A percentile compares a stretch with the other conserved stretches of the same genome.
These are phyloP conservation scores for Alternaria metachromatica DNA, from an alignment of 2,329 filamentous ascomycete species.

Conservation along the genomic window DNA sequence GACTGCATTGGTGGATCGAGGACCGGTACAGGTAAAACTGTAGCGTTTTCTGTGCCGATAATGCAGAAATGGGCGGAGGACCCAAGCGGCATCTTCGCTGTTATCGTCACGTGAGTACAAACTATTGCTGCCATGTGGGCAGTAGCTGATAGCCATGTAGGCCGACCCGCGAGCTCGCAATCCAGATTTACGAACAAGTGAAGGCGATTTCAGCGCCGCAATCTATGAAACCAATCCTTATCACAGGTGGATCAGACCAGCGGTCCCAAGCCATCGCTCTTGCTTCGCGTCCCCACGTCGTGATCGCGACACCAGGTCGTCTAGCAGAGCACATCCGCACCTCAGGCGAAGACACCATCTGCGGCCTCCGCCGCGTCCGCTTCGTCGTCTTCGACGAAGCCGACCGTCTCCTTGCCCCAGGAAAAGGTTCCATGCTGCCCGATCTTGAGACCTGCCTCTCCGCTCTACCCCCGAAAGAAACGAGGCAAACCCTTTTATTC, in stretches of 20 bases:
- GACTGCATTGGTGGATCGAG: slow-evolving; percentile 93
- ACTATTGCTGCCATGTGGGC: neutral
- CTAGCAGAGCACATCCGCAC: slow-evolving; percentile 92
- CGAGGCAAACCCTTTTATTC: slow-evolving; percentile 93
- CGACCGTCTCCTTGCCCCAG: slow-evolving; percentile 80
- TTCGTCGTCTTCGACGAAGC: slow-evolving; percentile 96
- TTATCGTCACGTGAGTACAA: slow-evolving; percentile 83
- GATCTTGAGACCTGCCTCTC: slow-evolving; percentile 89
- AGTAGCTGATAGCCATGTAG: neutral
- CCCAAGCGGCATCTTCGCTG: slow-evolving; percentile 86
- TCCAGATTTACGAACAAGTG: slow-evolving; percentile 97
- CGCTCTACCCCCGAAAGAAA: slow-evolving; percentile 75
- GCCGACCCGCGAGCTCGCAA: slow-evolving; percentile 75
- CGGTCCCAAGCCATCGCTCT: slow-evolving; percentile 85
- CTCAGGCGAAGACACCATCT: slow-evolving; percentile 89
- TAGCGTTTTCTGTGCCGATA: slow-evolving; percentile 94
- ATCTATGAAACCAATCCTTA: slow-evolving; percentile 83
- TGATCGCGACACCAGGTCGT: slow-evolving; percentile 89
- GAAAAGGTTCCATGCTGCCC: slow-evolving; percentile 86
- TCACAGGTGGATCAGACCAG: slow-evolving; percentile 95
- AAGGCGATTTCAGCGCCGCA: slow-evolving; percentile 89
- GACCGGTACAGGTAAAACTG: slow-evolving; percentile 96
- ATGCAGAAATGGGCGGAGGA: slow-evolving; percentile 93
- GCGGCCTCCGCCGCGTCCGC: slow-evolving; percentile 76
- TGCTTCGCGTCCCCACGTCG: slow-evolving; percentile 81